Conservation (phyloP, 2,329 filamentous ascomycete genomes). For the Neofusicoccum umdonicola region DNA sequence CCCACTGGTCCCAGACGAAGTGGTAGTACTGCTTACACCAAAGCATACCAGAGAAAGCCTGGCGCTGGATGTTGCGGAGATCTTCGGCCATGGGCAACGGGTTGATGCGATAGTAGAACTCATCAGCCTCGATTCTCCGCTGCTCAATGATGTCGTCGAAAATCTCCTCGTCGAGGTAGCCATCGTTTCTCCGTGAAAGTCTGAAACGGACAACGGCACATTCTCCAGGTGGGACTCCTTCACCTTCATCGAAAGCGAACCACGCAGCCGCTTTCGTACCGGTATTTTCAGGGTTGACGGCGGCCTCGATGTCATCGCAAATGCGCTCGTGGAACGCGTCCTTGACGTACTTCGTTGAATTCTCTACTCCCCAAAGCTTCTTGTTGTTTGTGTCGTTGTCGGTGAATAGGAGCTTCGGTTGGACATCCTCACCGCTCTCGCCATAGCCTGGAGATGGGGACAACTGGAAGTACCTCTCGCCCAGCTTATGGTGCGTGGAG, state of each 20-base stretch:
- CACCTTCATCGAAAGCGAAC: conserved; percentile 87
- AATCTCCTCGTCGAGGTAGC: conserved; percentile 85
- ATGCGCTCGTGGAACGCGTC: conserved; percentile 91
- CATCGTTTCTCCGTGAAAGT: conserved; percentile 70
- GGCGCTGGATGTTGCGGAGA: conserved; percentile 88
- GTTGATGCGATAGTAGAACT: conserved; percentile 92
- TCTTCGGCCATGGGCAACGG: conserved; percentile 92
- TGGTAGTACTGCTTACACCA: conserved; percentile 98
- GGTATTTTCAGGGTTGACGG: conserved; percentile 73
- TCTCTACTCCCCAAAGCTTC: conserved; percentile 68
- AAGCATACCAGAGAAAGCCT: conserved; percentile 94
- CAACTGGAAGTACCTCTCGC: conserved; percentile 77
- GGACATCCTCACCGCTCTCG: conserved; percentile 73
- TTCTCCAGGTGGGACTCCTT: conserved; percentile 83
- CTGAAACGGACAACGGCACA: conserved; percentile 94
- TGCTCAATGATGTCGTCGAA: conserved; percentile 90
- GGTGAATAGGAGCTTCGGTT: conserved; percentile 84
- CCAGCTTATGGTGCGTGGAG: conserved; percentile 76
- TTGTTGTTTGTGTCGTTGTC: conserved; percentile 93
- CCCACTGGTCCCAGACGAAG: conserved; percentile 98
- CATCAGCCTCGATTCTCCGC: conserved; percentile 84
- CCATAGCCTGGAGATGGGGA: conserved; percentile 88
- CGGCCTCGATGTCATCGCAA: conserved; percentile 74
- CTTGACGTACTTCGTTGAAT: conserved; percentile 83
- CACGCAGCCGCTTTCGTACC: conserved; percentile 91